Conservation (phyloP, 495 filamentous ascomycete genomes). For the Chaetomidium leptoderma region DNA sequence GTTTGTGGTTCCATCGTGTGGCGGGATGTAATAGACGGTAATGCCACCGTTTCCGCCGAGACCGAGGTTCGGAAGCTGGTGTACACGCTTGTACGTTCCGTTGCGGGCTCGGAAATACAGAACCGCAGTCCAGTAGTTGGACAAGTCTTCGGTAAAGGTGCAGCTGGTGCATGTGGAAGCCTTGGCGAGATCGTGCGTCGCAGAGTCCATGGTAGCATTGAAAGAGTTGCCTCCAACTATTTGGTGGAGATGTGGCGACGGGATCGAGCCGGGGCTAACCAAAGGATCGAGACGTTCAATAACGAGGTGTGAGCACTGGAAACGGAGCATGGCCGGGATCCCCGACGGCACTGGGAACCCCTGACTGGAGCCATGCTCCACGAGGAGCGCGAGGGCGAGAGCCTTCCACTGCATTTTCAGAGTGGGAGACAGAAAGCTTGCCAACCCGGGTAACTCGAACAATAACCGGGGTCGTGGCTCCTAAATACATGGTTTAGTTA, state of each 20-base stretch:
- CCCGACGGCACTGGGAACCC: background rate
- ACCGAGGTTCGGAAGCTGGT: conserved; percentile 34
- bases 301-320: conserved; percentile 44
- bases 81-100: conserved; percentile 46
- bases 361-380: conserved; percentile 1
- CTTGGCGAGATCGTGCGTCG: conserved; percentile 23
- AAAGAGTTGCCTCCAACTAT: conserved; percentile 34
- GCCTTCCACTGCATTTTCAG: conserved; percentile 1
- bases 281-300: conserved; percentile 44
- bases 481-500: background rate
- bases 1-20: conserved; percentile 32
- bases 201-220: conserved; percentile 28
- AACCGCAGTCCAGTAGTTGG: conserved; percentile 7
- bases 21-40: conserved; percentile 40
- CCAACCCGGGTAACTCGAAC: no score
- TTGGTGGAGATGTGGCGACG: conserved; percentile 42
- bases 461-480: no score
- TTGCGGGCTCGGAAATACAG: conserved; percentile 6
- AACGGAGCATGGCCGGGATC: conserved; percentile 39
- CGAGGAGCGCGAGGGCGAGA: background rate
- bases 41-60: conserved; percentile 35
- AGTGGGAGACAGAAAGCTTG: background rate
- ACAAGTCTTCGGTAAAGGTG: conserved; percentile 24
- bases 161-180: conserved; percentile 32
- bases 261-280: conserved; percentile 39